phyloP scores from a whole-genome alignment of 75 land plant species.

The Pinus taeda region DNA sequence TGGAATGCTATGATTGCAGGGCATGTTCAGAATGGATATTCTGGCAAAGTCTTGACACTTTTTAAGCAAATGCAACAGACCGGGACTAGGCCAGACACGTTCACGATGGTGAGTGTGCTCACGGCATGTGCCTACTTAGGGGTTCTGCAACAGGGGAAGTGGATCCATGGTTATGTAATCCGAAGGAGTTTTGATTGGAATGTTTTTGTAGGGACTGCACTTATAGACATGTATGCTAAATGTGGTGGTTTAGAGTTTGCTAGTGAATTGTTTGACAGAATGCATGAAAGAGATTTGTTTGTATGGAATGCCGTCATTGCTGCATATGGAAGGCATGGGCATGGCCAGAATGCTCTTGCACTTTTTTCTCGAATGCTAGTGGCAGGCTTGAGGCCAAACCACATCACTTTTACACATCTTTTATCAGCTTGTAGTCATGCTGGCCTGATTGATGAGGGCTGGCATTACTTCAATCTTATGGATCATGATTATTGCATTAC shows the following conservation, averaged over 20 bases:
- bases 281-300: slow-evolving; percentile 35
- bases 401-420: slow-evolving; percentile 40
- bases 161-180: slow-evolving; percentile 50
- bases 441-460: slow-evolving; percentile 62
- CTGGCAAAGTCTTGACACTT: slow-evolving; percentile 40
- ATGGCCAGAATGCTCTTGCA: slow-evolving; percentile 37
- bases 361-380: slow-evolving; percentile 37
- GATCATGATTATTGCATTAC: slow-evolving; percentile 13
- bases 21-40: slow-evolving; percentile 36
- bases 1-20: slow-evolving; percentile 81
- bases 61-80: slow-evolving; percentile 35
- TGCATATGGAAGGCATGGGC: slow-evolving; percentile 58
- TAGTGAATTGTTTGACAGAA: slow-evolving; percentile 42
- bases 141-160: slow-evolving; percentile 32
- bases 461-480: slow-evolving; percentile 41
- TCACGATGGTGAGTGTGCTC: slow-evolving; percentile 52
- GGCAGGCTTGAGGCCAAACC: slow-evolving; percentile 38
- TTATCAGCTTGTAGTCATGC: slow-evolving; percentile 69
- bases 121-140: slow-evolving; percentile 46
- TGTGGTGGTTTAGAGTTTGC: slow-evolving; percentile 50
- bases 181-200: slow-evolving; percentile 29
- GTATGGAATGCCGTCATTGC: slow-evolving; percentile 72
- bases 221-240: slow-evolving; percentile 71
- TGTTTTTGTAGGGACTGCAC: slow-evolving; percentile 59
- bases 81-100: slow-evolving; percentile 20